A percentile compares a stretch with the other conserved stretches of the same genome.
phyloP scores from a whole-genome alignment of 148 eudicot genomes.

The Silene conica region DNA sequence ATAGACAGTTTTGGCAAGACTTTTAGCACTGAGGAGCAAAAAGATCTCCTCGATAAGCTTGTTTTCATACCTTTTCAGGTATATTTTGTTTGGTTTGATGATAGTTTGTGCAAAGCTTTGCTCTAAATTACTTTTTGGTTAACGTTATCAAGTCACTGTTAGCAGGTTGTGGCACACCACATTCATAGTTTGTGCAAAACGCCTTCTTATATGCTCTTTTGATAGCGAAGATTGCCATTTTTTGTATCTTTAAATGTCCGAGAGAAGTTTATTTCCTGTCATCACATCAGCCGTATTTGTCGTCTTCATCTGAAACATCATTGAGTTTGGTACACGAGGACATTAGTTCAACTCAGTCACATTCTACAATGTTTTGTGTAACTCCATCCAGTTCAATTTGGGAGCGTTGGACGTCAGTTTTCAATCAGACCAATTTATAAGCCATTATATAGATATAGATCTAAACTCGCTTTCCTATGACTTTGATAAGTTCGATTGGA shows the following conservation, averaged over 20 bases:
- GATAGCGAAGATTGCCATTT: neutral
- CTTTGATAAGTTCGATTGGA: neutral
- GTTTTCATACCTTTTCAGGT: constrained; percentile 92
- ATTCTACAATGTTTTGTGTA: neutral
- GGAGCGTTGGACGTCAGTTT: too few relatives aligned
- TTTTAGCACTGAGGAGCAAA: constrained; percentile 64
- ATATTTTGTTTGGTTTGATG: neutral
- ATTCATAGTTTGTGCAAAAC: neutral
- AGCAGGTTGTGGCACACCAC: neutral
- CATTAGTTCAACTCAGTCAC: neutral
- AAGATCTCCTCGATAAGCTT: constrained; percentile 49
- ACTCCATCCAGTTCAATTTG: neutral
- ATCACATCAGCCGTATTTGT: too few relatives aligned
- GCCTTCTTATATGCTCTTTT: neutral
- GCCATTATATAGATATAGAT: neutral
- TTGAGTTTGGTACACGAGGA: neutral
- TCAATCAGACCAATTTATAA: neutral
- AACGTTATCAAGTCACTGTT: neutral
- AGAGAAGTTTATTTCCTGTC: too few relatives aligned
- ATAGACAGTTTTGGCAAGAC: constrained; percentile 86
- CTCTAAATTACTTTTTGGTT: too few relatives aligned
- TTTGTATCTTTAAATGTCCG: too few relatives aligned
- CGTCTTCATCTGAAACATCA: neutral
- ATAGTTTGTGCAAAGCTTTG: constrained; percentile 5
- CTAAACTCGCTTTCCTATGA: neutral